Conservation (phyloP, 2,329 filamentous ascomycete genomes). For the Fusarium anthophilum region DNA sequence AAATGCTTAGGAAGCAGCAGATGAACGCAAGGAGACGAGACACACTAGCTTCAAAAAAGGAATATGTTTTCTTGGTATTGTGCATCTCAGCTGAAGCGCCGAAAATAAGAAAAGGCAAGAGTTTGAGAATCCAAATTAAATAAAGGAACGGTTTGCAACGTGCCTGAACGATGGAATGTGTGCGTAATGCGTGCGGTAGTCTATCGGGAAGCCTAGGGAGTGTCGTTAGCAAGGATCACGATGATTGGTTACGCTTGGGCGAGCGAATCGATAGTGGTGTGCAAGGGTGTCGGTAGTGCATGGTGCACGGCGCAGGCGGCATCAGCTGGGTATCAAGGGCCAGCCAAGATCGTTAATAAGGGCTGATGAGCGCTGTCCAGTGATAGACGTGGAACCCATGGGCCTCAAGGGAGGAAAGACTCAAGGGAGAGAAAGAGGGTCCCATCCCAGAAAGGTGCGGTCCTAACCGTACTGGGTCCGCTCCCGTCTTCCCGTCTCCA, state of each 20-base stretch:
- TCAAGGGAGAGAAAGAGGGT: slow-evolving; percentile 18
- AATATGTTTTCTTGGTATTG: not conserved
- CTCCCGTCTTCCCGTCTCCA: slow-evolving; percentile 44
- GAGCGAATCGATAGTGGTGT: slow-evolving; percentile 39
- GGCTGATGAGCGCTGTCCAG: slow-evolving; percentile 28
- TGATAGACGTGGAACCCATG: slow-evolving; percentile 26
- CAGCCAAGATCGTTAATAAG: slow-evolving; percentile 30
- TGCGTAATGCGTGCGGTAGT: slow-evolving; percentile 40
- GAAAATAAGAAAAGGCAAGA: slow-evolving; percentile 17
- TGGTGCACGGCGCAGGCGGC: slow-evolving; percentile 31
- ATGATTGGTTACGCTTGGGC: slow-evolving; percentile 35
- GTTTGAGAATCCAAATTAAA: not conserved
- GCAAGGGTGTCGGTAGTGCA: slow-evolving; percentile 44
- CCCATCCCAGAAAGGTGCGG: slow-evolving; percentile 32
- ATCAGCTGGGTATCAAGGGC: slow-evolving; percentile 41
- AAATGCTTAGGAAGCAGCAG: slow-evolving; percentile 8
- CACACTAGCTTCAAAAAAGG: slow-evolving; percentile 9
- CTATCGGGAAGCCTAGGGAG: slow-evolving; percentile 28
- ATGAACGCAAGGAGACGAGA: slow-evolving; percentile 10
- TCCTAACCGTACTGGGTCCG: slow-evolving; percentile 42
- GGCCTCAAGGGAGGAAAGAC: slow-evolving; percentile 22
- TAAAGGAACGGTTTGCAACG: slow-evolving; percentile 38
- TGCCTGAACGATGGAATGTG: slow-evolving; percentile 36
- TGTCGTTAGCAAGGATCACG: slow-evolving; percentile 32
- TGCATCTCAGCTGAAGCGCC: slow-evolving; percentile 15